Conservation (phyloP, 1,284 basidiomycete species). For the Neonothopanus nambi region DNA sequence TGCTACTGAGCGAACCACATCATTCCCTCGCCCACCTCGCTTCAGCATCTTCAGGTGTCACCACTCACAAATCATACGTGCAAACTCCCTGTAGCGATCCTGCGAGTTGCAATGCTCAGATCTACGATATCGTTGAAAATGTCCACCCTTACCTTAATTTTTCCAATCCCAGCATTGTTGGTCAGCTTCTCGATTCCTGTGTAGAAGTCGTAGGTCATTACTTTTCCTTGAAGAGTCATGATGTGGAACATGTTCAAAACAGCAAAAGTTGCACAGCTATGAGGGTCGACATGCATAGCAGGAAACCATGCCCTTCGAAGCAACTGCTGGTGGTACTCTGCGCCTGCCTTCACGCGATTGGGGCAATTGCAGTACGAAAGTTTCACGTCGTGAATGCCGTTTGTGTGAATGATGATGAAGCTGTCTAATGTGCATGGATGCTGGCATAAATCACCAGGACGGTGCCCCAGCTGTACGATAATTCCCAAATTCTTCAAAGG, state of each 20-base stretch:
- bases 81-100: no score
- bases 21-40: no score
- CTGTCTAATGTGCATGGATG: not conserved
- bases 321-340: constrained; percentile 3
- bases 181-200: constrained; percentile 13
- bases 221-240: constrained; percentile 4
- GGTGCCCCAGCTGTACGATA: constrained; percentile 18
- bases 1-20: constrained; percentile 8
- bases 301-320: constrained; percentile 8
- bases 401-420: constrained; percentile 13
- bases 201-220: constrained; percentile 8
- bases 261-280: constrained; percentile 9
- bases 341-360: not conserved
- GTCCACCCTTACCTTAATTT: no score
- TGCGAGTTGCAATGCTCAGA: no score
- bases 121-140: no score
- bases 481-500: constrained; percentile 11
- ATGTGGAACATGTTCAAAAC: constrained; percentile 2
- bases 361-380: constrained; percentile 5
- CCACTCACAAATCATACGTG: constrained; percentile 19
- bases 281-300: constrained; percentile 4
- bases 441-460: not conserved
- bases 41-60: constrained; percentile 25
- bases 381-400: not conserved
- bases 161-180: constrained; percentile 2